These are phyloP conservation scores for Lojkania enalia DNA, from an alignment of 2,329 filamentous ascomycete genomes.

Conservation along the genomic window DNA sequence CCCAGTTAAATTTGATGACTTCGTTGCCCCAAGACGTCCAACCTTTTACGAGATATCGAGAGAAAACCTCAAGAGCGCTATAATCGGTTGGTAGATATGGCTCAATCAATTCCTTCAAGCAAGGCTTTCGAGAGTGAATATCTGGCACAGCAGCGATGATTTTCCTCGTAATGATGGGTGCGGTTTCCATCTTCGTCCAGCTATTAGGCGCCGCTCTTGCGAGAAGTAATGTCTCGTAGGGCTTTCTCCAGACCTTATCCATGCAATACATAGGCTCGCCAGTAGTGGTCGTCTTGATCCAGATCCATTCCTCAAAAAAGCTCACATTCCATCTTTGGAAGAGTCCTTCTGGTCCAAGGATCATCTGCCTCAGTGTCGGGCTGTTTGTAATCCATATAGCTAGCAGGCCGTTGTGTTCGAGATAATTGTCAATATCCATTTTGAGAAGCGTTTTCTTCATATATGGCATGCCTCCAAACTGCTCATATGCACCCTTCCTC, in stretches of 20 bases:
- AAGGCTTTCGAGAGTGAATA: conserved; percentile 78
- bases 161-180: conserved; percentile 49
- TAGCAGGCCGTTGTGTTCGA: conserved; percentile 54
- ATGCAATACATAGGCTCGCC: conserved; percentile 68
- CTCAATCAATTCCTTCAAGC: conserved; percentile 64
- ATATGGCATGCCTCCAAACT: conserved; percentile 49
- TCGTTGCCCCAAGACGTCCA: conserved; percentile 84
- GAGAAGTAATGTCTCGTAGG: conserved; percentile 74
- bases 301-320: conserved; percentile 71
- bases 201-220: conserved; percentile 47
- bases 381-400: conserved; percentile 82
- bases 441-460: conserved; percentile 47
- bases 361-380: conserved; percentile 56
- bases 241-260: conserved; percentile 68
- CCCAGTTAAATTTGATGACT: conserved; percentile 68
- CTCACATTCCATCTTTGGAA: conserved; percentile 70
- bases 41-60: conserved; percentile 70
- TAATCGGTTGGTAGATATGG: conserved; percentile 57
- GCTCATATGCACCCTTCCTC: conserved; percentile 59
- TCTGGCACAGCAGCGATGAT: conserved; percentile 73
- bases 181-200: conserved; percentile 23
- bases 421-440: conserved; percentile 52
- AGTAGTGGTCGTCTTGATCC: conserved; percentile 70
- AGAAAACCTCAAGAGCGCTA: conserved; percentile 73
- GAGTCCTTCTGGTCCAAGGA: conserved; percentile 60